Base-by-base conservation (phyloP, 306 rosid genomes). In the Dryas alaskensis region DNA sequence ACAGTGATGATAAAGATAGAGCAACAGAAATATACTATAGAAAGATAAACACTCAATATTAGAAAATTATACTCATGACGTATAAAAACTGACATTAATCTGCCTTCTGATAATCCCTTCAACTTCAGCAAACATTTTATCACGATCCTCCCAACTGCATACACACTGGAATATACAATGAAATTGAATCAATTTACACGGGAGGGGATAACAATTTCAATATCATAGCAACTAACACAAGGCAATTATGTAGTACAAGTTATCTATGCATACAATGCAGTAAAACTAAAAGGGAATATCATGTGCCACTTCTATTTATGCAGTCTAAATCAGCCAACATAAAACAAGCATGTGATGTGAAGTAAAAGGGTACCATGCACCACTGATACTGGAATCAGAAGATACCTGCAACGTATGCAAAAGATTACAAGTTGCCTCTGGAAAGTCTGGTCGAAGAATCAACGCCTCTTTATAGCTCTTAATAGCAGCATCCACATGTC, bases 351-450 rank as follows among this genome's bases (percentile, higher is more conserved):
- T 31, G 37, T 31, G 37, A 31, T 31, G 37, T 31, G 37, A 1
- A 31, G 37, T 31, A 31, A 31, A 31, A 31, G 37, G 37, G 37
- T 1, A 31, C 37, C 37, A 31, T 31, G 37, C 40, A 53, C 40
- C 19, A 44, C 44, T 13, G 2, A 13, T 17, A 37, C 5, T 13
- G 17, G 57, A 76, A 19, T 17, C 27, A 59, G 51, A 58, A 25
- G 7, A 60, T 81, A 94, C 99, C 98, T 92, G 98, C 72, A 95
- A 87, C 6, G 98, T 95, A 79, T 95, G 99, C 43, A 95, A 79
- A 63, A 95, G 98, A 86, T 95, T 95, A 90, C 99, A 92, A 65
- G 98, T 92, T 82, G 99, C 99, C 81, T 95, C 99, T 37, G 99
- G 98, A 78, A 95, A 95, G 46, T 95, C 99, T 3, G 89, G 81